phyloP scores from a whole-genome alignment of 352 stramenopile species.

The Globisporangium apiculatum region DNA sequence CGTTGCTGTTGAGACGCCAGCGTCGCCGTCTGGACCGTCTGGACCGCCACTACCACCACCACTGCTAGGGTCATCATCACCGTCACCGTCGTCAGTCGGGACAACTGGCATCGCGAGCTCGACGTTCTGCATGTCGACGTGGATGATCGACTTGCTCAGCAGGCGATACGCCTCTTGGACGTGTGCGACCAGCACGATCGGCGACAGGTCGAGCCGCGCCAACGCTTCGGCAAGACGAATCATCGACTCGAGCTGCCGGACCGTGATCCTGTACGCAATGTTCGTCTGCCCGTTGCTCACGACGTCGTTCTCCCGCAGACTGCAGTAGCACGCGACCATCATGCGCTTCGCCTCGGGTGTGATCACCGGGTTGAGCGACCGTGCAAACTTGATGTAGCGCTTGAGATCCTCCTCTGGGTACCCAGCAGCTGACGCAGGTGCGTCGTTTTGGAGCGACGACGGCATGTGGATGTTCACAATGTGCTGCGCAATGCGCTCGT shows the following conservation, averaged over 20 bases:
- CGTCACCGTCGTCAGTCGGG: conserved; percentile 27
- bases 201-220: conserved; percentile 92
- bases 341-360: conserved; percentile 76
- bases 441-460: conserved; percentile 33
- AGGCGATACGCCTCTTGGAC: conserved; percentile 96
- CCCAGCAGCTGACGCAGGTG: conserved; percentile 13
- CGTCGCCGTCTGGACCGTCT: neutral
- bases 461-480: conserved; percentile 96
- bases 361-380: conserved; percentile 66
- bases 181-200: conserved; percentile 87
- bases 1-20: neutral
- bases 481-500: conserved; percentile 95
- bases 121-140: conserved; percentile 97
- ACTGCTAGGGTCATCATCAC: conserved; percentile 13
- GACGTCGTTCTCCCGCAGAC: conserved; percentile 94
- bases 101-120: conserved; percentile 79
- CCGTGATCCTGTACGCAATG: conserved; percentile 98
- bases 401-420: conserved; percentile 89
- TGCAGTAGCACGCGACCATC: conserved; percentile 97
- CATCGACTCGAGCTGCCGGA: conserved; percentile 98
- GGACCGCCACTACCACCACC: neutral
- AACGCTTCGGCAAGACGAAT: conserved; percentile 96
- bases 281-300: conserved; percentile 89
- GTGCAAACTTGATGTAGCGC: conserved; percentile 92
- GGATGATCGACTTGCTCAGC: conserved; percentile 98